Evolutionary conservation across 106 monocot species (phyloP), one percentile per base, ranked within the genome.

Genomic region (Platanthera guangdongensis): DNA sequence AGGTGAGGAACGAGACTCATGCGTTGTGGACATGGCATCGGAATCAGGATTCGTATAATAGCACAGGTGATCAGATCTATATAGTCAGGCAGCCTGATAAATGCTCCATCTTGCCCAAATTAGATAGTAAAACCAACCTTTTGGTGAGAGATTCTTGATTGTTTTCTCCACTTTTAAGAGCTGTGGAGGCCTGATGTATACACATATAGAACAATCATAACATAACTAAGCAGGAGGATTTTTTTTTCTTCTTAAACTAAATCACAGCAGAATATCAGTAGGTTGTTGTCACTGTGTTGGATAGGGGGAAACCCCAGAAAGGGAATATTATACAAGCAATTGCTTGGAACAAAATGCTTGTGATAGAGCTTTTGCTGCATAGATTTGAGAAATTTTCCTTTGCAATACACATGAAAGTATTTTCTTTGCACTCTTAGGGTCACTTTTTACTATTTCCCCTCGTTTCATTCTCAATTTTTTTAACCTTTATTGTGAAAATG

Each of bases 21-120:
- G 95, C 95, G 19, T 51, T 95, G 62, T 95, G 92, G 95, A 92
- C 92, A 16, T 95, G 92, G 95, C 88, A 95, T 69, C 79, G 95
- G 59, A 95, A 95, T 59, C 95, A 92, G 80, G 95, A 92, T 62
- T 7, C 81, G 47, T 92, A 95, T 48, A 74, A 59, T 50, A 77
- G 75, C 19, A 57, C 75, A 1, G 92, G 92, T 32, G 95, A 95
- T 78, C 83, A 85, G 78, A 84, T 95, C 57, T 95, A 87, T 74
- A 89, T 95, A 60, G 90, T 95, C 11, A 80, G 95, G 81, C 85
- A 92, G 80, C 90, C 92, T 19, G 75, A 86, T 4, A 82, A 77
- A 68, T 95, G 95, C 77, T 65, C 80, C n/a, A 51, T 75, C 16
- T 71, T 73, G 18, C 63, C 89, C 39, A 78, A 7, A 5, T n/a